Evolutionary conservation across 257 asterid species (phyloP).

Genomic region (Solanum sejunctum): DNA sequence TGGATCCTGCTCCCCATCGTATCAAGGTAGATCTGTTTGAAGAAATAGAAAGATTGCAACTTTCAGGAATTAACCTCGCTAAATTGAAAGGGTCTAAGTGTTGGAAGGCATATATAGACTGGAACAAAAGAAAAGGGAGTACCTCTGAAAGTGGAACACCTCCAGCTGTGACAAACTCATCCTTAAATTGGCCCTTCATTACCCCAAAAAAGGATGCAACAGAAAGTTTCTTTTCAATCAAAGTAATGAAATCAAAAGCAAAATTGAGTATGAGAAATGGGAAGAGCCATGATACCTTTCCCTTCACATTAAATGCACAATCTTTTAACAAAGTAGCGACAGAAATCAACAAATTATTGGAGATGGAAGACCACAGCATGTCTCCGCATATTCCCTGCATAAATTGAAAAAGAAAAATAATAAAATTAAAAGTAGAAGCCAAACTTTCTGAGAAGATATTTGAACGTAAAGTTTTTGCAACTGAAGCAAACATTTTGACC

Average conservation of each 20-base stretch:
- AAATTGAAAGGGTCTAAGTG: neutral
- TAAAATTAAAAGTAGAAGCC: slow-evolving; percentile 6
- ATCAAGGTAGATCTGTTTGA: slow-evolving; percentile 49
- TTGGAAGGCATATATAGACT: neutral
- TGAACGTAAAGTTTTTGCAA: slow-evolving; percentile 5
- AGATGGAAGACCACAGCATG: slow-evolving; percentile 73
- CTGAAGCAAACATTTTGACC: slow-evolving; percentile 29
- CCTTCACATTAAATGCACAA: slow-evolving; percentile 54
- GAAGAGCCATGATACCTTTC: slow-evolving; percentile 51
- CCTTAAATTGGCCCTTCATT: slow-evolving; percentile 90
- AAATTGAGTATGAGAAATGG: neutral
- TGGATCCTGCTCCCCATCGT: slow-evolving; percentile 78
- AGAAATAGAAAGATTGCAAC: neutral
- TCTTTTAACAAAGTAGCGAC: slow-evolving; percentile 49
- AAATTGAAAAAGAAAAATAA: neutral
- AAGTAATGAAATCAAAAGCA: neutral
- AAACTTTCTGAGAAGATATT: neutral
- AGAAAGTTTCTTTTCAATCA: neutral
- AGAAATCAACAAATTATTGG: slow-evolving; percentile 42
- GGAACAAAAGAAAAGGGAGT: slow-evolving; percentile 7
- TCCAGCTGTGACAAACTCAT: slow-evolving; percentile 95
- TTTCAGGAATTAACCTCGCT: neutral
- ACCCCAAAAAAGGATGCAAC: neutral
- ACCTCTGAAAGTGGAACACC: slow-evolving; percentile 98
- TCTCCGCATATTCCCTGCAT: slow-evolving; percentile 52